Evolutionary conservation across 2,329 filamentous ascomycete species (phyloP).

Genomic region (Ceratocystis lukuohia): DNA sequence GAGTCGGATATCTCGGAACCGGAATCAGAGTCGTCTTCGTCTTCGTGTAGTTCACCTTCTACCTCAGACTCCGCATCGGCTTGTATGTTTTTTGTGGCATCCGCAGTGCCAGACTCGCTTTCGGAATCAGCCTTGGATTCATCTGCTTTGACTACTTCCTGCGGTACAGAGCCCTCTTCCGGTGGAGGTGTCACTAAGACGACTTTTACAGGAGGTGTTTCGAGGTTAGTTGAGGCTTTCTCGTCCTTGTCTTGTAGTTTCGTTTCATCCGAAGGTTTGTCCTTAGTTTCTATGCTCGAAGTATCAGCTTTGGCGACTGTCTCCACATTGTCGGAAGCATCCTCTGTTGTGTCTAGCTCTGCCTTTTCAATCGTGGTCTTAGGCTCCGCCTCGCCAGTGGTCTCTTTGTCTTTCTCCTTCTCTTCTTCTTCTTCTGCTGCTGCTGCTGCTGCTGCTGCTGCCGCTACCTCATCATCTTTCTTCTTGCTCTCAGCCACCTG

Average conservation of each 20-base stretch:
- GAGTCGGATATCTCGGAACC: background rate
- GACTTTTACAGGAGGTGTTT: background rate
- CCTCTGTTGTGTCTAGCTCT: conserved; percentile 21
- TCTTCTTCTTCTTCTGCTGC: conserved; percentile 12
- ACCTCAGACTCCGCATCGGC: background rate
- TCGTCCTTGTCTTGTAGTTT: conserved; percentile 1
- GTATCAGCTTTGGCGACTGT: background rate
- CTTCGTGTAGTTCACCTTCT: background rate
- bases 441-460: conserved; percentile 19
- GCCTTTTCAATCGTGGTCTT: conserved; percentile 24
- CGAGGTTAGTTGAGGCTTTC: background rate
- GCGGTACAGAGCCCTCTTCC: conserved; percentile 5
- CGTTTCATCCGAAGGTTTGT: conserved; percentile 18
- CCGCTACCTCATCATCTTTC: conserved; percentile 19
- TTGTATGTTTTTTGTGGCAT: background rate
- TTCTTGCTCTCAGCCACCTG: conserved; percentile 38
- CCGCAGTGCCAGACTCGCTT: background rate
- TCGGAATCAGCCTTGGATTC: background rate
- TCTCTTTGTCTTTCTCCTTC: conserved; percentile 16
- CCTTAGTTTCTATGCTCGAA: background rate
- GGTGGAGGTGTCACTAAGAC: conserved; percentile 11
- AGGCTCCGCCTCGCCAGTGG: conserved; percentile 24
- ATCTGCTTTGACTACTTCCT: background rate
- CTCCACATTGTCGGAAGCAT: background rate
- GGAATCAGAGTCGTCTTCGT: background rate